Base-by-base conservation (phyloP, 2,329 filamentous ascomycete species). In the Phyllosticta capitalensis region DNA sequence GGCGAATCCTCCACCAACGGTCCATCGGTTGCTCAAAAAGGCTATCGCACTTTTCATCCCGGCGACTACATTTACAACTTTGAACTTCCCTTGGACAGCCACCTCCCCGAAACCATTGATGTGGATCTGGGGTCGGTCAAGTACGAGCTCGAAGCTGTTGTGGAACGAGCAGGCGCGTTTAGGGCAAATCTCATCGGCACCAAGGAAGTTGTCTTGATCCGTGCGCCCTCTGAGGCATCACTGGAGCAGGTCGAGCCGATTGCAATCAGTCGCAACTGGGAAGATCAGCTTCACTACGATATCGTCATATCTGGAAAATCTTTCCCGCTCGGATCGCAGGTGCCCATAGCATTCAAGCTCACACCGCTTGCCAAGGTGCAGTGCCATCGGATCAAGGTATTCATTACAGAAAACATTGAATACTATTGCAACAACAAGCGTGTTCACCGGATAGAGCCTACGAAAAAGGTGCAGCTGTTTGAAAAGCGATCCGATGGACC, bases 231-330 rank as follows among this genome's bases (percentile, higher is more conserved):
- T 54, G 90, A 95, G 73, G 83, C 91, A 52, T 96, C 91, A 0
- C 78, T 96, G 22, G 92, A 96, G 72, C 90, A 90, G 72, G 87
- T 91, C 24, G 92, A 96, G 69, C 92, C 92, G 2, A 96, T 96
- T 67, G 92, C 91, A 10, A 96, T 96, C 68, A 92, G 89, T 64
- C 81, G 92, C 20, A 91, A 90, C 63, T 96, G 92, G 92, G 92
- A 96, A 70, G 91, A 96, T 65, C 92, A 96, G 68, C 78, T 96
- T 30, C 90, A 95, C 68, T 96, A 96, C 74, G 92, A 96, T 67
- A 96, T 96, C 65, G 87, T 96, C 70, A 95, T 96, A 58, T 96
- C 91, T 1, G 92, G 92, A 58, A 96, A 96, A 79, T 95, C 91
- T 0, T 96, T 96, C 62, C 90, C 92, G 0, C 82, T 96, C 20